Base-by-base conservation (phyloP, 2,329 filamentous ascomycete genomes). In the Pseudocercospora vitis region DNA sequence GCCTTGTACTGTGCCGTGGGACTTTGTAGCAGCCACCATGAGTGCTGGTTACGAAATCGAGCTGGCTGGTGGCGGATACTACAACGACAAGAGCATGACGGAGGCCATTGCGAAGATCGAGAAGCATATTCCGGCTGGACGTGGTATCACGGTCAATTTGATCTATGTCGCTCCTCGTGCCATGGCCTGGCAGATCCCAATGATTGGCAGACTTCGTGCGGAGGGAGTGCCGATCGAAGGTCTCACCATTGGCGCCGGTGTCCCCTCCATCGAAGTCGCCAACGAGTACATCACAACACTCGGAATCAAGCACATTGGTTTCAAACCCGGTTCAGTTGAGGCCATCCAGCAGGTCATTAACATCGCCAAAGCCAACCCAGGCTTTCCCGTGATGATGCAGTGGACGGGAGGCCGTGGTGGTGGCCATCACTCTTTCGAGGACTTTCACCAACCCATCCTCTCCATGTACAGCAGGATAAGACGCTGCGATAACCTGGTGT, bases 401-500 rank as follows among this genome's bases (percentile, higher is more conserved):
- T 96, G 91, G 91, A 96, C 91, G 56, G 91, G 91, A 69, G 91
- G 91, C 33, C 87, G 91, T 73, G 91, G 91, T 62, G 91, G 91
- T 76, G 91, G 91, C 53, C 91, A 96, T 72, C 91, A 96, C 76
- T 96, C 91, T 0, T 95, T 86, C 59, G 91, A 96, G 71, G 91
- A 96, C 71, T 96, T 96, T 80, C 91, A 96, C 72, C 86, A 91
- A 67, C 91, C 91, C 4, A 86, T 96, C 39, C 77, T 96, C 6
- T 85, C 89, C 65, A 95, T 95, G 88, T 96, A 96, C 71, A 83
- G 85, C 62, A 86, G 91, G 53, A 91, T 96, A 61, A 84, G 91
- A 68, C 85, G 89, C 68, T 87, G 87, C 61, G 81, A 88, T 63
- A 96, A 96, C 75, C 85, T 96, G 58, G 87, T 95, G 56, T 79